Conservation (phyloP, 495 filamentous ascomycete species). For the Evernia prunastri region DNA sequence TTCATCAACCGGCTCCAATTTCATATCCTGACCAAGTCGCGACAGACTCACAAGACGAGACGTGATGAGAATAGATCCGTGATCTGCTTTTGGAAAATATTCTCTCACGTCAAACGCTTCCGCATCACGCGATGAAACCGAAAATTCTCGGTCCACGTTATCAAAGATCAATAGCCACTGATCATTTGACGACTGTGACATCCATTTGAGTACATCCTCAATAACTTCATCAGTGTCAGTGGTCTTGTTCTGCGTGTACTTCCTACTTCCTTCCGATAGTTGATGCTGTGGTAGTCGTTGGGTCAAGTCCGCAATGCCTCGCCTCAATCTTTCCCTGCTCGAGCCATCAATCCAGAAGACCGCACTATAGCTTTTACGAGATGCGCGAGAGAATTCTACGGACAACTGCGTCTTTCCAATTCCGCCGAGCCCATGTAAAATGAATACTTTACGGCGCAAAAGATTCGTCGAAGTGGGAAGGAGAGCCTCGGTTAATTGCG, state of each 20-base stretch:
- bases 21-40: no score
- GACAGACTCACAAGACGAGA: no score
- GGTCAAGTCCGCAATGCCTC: conserved; percentile 22
- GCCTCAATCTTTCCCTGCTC: conserved; percentile 20
- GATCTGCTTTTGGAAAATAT: no score
- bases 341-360: conserved; percentile 27
- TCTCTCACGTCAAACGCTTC: no score
- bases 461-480: neutral
- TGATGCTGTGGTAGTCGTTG: conserved; percentile 18
- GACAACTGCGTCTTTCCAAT: conserved; percentile 33
- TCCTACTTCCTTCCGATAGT: conserved; percentile 12
- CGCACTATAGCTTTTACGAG: conserved; percentile 20
- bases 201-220: no score
- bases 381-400: conserved; percentile 24
- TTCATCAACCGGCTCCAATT: no score
- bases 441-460: conserved; percentile 6
- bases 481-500: neutral
- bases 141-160: no score
- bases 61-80: no score
- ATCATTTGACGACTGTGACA: no score
- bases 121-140: no score
- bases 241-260: neutral
- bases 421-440: conserved; percentile 38
- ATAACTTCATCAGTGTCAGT: conserved; percentile 1
- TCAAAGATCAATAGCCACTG: no score